These are phyloP conservation scores for Kuraishia borneana DNA, from an alignment of 805 yeast species.

Conservation along the genomic window DNA sequence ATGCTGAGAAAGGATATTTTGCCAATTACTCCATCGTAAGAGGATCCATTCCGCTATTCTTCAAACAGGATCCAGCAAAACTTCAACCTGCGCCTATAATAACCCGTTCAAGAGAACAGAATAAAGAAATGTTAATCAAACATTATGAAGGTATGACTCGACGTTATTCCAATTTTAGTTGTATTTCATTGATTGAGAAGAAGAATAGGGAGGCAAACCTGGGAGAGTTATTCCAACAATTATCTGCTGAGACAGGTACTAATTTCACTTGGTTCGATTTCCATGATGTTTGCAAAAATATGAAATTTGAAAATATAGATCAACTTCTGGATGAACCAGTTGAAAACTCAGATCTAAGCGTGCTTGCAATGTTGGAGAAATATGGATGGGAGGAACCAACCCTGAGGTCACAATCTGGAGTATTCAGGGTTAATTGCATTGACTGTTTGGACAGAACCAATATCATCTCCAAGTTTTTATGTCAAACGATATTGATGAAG, in stretches of 20 bases:
- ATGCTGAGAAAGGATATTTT: conserved; percentile 17
- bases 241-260: conserved; percentile 41
- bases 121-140: conserved; percentile 65
- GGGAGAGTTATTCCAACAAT: conserved; percentile 58
- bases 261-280: conserved; percentile 87
- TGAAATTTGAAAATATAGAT: conserved; percentile 89
- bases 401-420: conserved; percentile 40
- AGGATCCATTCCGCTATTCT: conserved; percentile 92
- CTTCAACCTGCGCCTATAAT: conserved; percentile 72
- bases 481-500: conserved; percentile 70
- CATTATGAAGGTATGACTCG: conserved; percentile 85
- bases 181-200: conserved; percentile 33
- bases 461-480: conserved; percentile 89
- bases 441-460: conserved; percentile 96
- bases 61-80: conserved; percentile 85
- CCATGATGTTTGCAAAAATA: conserved; percentile 92
- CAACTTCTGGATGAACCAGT: conserved; percentile 57
- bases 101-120: conserved; percentile 66
- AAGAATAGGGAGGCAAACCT: conserved; percentile 75
- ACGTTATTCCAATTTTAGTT: conserved; percentile 67
- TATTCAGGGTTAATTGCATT: conserved; percentile 95
- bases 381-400: conserved; percentile 20
- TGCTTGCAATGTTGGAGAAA: conserved; percentile 53
- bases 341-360: conserved; percentile 33
- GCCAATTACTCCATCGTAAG: conserved; percentile 73